A percentile compares a stretch with the other conserved stretches of the same genome.
Conservation (phyloP, 306 rosid genomes). For the Canavalia gladiata region DNA sequence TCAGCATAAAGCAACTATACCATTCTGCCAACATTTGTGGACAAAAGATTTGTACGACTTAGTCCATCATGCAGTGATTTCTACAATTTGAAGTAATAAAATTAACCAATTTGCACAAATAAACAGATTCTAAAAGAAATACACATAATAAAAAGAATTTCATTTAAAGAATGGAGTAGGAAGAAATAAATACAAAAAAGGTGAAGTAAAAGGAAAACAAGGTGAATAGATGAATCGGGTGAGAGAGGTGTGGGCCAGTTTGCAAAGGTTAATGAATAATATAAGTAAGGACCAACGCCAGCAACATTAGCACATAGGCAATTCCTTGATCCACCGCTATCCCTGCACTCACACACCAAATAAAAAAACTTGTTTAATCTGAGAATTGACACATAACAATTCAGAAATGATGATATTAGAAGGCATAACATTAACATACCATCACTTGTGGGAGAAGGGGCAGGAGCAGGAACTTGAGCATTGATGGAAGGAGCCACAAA, state of each 20-base stretch:
- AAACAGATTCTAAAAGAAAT: background rate
- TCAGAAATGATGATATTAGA: background rate
- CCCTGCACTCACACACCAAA: constrained; percentile 47
- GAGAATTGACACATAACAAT: background rate
- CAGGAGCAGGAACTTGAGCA: constrained; percentile 69
- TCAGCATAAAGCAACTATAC: background rate
- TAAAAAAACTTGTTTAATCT: background rate
- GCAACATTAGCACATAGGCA: constrained; percentile 57
- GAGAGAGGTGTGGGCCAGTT: background rate
- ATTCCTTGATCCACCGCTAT: constrained; percentile 60
- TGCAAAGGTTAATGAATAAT: constrained; percentile 62
- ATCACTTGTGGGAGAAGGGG: constrained; percentile 78
- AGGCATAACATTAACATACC: constrained; percentile 50
- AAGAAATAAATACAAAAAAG: constrained; percentile 39
- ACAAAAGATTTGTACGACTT: background rate
- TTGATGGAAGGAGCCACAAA: constrained; percentile 57
- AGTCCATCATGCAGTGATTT: background rate
- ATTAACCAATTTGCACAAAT: background rate
- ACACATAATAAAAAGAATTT: constrained; percentile 46
- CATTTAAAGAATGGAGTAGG: constrained; percentile 50
- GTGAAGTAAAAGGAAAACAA: background rate
- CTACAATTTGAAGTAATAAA: constrained; percentile 1
- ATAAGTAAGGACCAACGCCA: constrained; percentile 67
- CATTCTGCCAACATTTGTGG: constrained; percentile 3
- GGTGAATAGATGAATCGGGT: constrained; percentile 28